Conservation (phyloP, 305 asterid species). For the Ajuga reptans region DNA sequence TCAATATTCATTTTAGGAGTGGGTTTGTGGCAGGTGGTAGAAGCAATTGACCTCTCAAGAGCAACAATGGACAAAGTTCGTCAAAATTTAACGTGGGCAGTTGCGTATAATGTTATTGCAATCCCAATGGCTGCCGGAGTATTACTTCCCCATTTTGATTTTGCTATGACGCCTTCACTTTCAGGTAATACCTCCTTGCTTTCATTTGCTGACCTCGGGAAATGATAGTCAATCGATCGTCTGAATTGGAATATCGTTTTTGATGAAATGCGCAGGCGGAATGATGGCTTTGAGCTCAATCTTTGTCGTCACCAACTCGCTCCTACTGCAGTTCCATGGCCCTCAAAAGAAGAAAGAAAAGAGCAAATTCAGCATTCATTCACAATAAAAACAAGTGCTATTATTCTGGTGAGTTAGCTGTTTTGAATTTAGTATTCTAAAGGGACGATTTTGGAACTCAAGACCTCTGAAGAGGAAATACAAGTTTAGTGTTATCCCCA, state of each 20-base stretch:
- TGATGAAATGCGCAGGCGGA: slow-evolving; percentile 49
- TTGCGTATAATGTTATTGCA: slow-evolving; percentile 74
- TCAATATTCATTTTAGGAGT: slow-evolving; percentile 6
- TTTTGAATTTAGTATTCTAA: too few relatives aligned
- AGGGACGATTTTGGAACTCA: too few relatives aligned
- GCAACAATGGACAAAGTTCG: slow-evolving; percentile 90
- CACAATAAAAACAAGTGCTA: slow-evolving; percentile 4
- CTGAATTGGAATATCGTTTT: not conserved
- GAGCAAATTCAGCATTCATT: slow-evolving; percentile 18
- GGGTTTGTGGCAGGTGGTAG: slow-evolving; percentile 53
- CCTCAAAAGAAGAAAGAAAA: slow-evolving; percentile 32
- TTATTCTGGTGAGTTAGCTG: slow-evolving; percentile 23
- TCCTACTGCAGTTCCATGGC: slow-evolving; percentile 76
- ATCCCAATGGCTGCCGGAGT: slow-evolving; percentile 95
- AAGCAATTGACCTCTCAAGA: slow-evolving; percentile 86
- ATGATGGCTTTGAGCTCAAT: slow-evolving; percentile 95
- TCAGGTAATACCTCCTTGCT: slow-evolving; percentile 43
- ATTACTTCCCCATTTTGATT: slow-evolving; percentile 80
- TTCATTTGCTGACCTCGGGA: not conserved
- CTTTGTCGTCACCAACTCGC: slow-evolving; percentile 74
- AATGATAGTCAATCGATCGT: not conserved
- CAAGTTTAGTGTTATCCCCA: too few relatives aligned
- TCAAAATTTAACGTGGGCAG: slow-evolving; percentile 91
- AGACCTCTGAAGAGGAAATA: too few relatives aligned
- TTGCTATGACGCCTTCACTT: slow-evolving; percentile 96